phyloP scores from a whole-genome alignment of 805 yeast genomes.

The Helenozyma rhizophorensis region DNA sequence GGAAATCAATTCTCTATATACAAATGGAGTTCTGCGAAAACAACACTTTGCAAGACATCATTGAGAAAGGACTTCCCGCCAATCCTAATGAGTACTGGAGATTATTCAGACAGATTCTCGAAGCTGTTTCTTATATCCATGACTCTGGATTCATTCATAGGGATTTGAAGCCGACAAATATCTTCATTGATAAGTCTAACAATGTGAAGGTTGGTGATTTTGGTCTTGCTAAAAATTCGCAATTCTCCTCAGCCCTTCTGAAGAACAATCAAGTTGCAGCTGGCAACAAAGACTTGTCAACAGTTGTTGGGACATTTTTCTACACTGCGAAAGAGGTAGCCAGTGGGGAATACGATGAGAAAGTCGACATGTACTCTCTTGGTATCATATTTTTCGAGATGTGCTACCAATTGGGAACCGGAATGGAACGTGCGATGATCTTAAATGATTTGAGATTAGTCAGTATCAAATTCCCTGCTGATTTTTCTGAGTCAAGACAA shows the following conservation, averaged over 20 bases:
- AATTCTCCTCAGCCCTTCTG: slow-evolving; percentile 37
- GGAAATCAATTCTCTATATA: slow-evolving; percentile 71
- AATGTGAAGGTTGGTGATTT: slow-evolving; percentile 95
- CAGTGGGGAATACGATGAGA: slow-evolving; percentile 79
- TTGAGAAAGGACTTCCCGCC: slow-evolving; percentile 62
- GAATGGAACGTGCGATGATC: slow-evolving; percentile 85
- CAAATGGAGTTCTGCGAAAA: slow-evolving; percentile 99
- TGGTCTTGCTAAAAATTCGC: slow-evolving; percentile 91
- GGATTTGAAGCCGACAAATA: slow-evolving; percentile 92
- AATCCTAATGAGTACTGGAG: slow-evolving; percentile 87
- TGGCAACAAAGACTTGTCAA: slow-evolving; percentile 68
- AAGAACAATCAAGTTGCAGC: slow-evolving; percentile 37
- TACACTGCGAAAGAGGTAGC: slow-evolving; percentile 90
- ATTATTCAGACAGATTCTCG: slow-evolving; percentile 77
- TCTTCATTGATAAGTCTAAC: slow-evolving; percentile 85
- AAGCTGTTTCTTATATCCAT: slow-evolving; percentile 88
- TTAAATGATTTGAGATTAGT: slow-evolving; percentile 60
- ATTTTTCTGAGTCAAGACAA: slow-evolving; percentile 50
- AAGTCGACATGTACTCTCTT: slow-evolving; percentile 91
- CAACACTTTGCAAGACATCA: slow-evolving; percentile 79
- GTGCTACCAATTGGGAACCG: slow-evolving; percentile 81
- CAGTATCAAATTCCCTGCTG: slow-evolving; percentile 63
- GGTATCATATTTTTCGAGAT: slow-evolving; percentile 96
- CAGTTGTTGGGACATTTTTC: slow-evolving; percentile 90
- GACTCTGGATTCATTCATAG: slow-evolving; percentile 92